These are phyloP conservation scores for Niebla homalea DNA, from an alignment of 495 filamentous ascomycete genomes.

Conservation along the genomic window DNA sequence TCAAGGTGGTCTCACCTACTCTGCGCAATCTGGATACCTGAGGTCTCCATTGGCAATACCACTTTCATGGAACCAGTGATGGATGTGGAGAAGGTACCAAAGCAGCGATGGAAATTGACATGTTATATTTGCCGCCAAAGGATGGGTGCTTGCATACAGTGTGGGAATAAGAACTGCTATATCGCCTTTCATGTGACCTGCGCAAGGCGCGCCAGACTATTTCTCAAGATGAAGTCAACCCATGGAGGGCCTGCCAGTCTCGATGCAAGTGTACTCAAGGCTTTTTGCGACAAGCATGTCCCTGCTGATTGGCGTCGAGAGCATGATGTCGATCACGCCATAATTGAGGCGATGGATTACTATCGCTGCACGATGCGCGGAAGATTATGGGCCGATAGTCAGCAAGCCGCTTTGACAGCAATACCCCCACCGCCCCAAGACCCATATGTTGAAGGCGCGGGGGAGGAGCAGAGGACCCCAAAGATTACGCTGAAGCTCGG, in stretches of 20 bases:
- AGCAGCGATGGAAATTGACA: constrained; percentile 77
- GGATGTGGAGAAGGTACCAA: constrained; percentile 94
- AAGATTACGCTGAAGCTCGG: constrained; percentile 48
- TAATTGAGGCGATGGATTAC: constrained; percentile 58
- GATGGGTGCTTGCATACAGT: constrained; percentile 98
- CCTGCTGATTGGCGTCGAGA: constrained; percentile 79
- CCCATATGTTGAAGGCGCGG: constrained; percentile 13
- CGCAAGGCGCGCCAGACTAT: constrained; percentile 74
- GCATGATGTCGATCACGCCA: constrained; percentile 59
- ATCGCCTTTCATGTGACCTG: constrained; percentile 98
- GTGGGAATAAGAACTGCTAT: constrained; percentile 93
- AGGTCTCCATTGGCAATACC: constrained; percentile 87
- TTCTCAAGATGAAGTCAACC: constrained; percentile 89
- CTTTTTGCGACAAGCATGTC: constrained; percentile 92
- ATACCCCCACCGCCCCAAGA: constrained; percentile 51
- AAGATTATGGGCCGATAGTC: constrained; percentile 79
- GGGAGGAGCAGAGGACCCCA: constrained; percentile 20
- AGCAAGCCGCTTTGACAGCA: constrained; percentile 69
- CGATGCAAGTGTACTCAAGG: constrained; percentile 82
- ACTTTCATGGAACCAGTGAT: constrained; percentile 97
- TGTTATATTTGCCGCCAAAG: constrained; percentile 96
- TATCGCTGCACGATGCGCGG: constrained; percentile 79
- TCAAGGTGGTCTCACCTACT: constrained; percentile 94
- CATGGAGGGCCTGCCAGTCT: constrained; percentile 66
- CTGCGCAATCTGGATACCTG: constrained; percentile 97